Base-by-base conservation (phyloP, 805 yeast genomes). In the Ogataea minuta region DNA sequence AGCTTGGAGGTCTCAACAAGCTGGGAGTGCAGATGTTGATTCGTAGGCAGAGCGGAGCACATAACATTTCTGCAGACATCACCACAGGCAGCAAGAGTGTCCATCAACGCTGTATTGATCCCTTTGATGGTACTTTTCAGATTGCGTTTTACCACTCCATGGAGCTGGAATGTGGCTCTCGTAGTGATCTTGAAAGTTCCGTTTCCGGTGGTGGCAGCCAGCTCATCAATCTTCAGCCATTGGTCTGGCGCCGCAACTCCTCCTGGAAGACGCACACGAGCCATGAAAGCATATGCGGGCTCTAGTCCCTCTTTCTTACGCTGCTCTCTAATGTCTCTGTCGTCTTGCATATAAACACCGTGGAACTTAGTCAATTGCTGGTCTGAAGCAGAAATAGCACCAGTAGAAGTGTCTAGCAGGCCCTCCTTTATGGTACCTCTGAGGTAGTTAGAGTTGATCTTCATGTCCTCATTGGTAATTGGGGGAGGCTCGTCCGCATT, bases 311-410 rank as follows among this genome's bases (percentile, higher is more conserved):
- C 87, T 33, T 86, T 77, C 67, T 90, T 91, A 59, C 97, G 81
- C 53, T 85, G 84, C 41, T 91, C 98, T 63, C 98, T 78, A 44
- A 91, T 72, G 64, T 91, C 98, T 70, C 98, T 86, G 62, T 91
- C 98, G 64, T 91, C 98, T 70, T 91, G 98, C 95, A 91, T 88
- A 64, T 91, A 91, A 52, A 89, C 88, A 67, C 98, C 98, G 64
- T 91, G 98, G 78, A 91, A 91, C 67, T 91, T 91, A 50, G 97
- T 89, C 63, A 91, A 66, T 66, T 90, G 97, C 67, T 89, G 95
- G 65, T 89, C 97, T 42, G 77, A 77, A 10, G 96, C 93, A 49
- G 84, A 76, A 50, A 91, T 85, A 11, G 96, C 90, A 48, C 97
- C 96, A 8, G 98, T 91, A 4, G 88, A 72, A 41, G 74, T 73